A percentile compares a stretch with the other conserved stretches of the same genome.
Conservation (phyloP, 768 basidiomycete species). For the Pulveroboletus frians region DNA sequence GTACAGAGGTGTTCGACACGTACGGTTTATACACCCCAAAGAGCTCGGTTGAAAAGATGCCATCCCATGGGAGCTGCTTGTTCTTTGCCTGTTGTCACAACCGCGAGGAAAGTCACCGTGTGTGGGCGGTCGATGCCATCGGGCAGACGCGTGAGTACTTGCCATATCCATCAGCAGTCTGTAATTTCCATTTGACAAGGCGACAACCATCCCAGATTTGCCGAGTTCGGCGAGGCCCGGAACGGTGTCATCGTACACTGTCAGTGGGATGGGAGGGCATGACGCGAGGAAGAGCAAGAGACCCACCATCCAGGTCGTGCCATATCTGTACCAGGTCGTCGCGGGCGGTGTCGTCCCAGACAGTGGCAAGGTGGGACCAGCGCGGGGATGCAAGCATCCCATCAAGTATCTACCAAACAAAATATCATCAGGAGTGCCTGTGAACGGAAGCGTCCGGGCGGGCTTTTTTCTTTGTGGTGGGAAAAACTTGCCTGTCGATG, state of each 20-base stretch:
- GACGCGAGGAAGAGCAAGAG: not conserved
- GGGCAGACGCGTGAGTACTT: not conserved
- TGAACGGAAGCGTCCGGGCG: not conserved
- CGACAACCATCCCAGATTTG: conserved; percentile 44
- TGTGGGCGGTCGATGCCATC: not conserved
- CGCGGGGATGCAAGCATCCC: conserved; percentile 42
- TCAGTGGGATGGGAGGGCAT: not conserved
- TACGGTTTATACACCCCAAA: conserved; percentile 65
- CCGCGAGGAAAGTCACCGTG: no score
- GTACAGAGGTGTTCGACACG: conserved; percentile 14
- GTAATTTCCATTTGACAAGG: conserved; percentile 63
- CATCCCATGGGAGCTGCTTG: conserved; percentile 60
- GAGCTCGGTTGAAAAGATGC: conserved; percentile 55
- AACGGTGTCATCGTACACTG: conserved; percentile 55
- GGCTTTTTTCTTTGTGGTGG: no score
- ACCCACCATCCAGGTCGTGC: conserved; percentile 54
- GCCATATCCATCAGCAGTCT: conserved; percentile 60
- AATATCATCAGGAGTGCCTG: not conserved
- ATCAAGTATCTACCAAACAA: conserved; percentile 46
- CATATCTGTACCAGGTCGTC: conserved; percentile 45
- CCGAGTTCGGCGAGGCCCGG: conserved; percentile 48
- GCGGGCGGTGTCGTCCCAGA: conserved; percentile 43
- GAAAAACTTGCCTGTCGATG: conserved; percentile 28
- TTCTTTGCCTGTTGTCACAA: conserved; percentile 46
- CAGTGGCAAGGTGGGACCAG: conserved; percentile 45